Evolutionary conservation across 768 basidiomycete genomes (phyloP), one percentile per base, ranked within the genome.

Genomic region (Lactifluus volemus): DNA sequence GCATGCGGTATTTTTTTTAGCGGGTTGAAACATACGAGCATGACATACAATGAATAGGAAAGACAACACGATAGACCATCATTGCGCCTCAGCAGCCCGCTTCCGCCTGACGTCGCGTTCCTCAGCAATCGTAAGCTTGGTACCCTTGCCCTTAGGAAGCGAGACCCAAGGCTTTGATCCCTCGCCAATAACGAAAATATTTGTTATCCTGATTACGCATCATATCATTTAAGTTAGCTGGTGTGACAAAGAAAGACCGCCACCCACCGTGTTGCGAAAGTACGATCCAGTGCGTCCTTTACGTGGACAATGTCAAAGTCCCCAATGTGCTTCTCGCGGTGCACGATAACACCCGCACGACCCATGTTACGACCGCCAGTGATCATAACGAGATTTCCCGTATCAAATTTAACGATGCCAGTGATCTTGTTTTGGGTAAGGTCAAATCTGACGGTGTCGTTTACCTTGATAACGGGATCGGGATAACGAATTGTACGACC

Each of bases 311-410:
- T 98, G 78, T 99, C 97, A 77, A 95, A 98, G 65, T 95, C 96
- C 74, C 97, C 97, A 67, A 92, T 78, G 76, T 98, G 97, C 80
- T 93, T 93, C 82, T 98, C 97, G 68, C 89, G 84, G 79, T 96
- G 92, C 55, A 92, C 85, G 70, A 99, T 97, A 65, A 93, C 84
- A 79, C 97, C 97, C 59, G 86, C 89, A 78, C 97, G 86, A 67
- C 97, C 97, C 93, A 98, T 98, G 87, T 98, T 99, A 74, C 96
- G 93, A 65, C 97, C 97, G 72, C 97, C 97, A 64, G 97, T 99
- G 78, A 97, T 84, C 82, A 96, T 92, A 74, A 91, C 92, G 66
- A 96, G 84, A 81, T 98, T 97, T 62, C 96, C 95, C 45, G 91
- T 92, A 73, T 98, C 97, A 73, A 98, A 99, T 76, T 92, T 89